Conservation (phyloP, 441 rosid genomes). For the Breynia disticha region DNA sequence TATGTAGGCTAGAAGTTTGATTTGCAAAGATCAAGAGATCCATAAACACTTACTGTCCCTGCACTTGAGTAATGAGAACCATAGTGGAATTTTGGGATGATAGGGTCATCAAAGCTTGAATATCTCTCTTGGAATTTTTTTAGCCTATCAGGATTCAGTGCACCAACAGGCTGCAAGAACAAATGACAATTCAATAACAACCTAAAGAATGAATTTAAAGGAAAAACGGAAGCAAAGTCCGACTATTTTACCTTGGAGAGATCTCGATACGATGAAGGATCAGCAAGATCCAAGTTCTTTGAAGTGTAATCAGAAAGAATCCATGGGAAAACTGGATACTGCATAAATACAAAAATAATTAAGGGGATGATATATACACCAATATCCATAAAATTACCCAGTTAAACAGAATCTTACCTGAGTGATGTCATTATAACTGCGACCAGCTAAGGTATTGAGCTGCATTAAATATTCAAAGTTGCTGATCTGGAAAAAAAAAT, state of each 20-base stretch:
- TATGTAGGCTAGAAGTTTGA: too few relatives aligned
- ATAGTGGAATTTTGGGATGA: slow-evolving; percentile 98
- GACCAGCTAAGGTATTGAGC: slow-evolving; percentile 97
- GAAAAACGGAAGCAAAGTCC: slow-evolving; percentile 22
- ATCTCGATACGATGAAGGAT: slow-evolving; percentile 87
- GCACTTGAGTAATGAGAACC: slow-evolving; percentile 99
- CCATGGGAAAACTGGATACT: slow-evolving; percentile 99
- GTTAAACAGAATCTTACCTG: slow-evolving; percentile 44
- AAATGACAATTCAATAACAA: slow-evolving; percentile 20
- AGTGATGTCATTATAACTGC: slow-evolving; percentile 98
- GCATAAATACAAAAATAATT: slow-evolving; percentile 28
- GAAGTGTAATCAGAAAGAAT: slow-evolving; percentile 84
- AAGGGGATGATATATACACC: slow-evolving; percentile 8
- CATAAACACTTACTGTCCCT: slow-evolving; percentile 67
- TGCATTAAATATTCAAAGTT: slow-evolving; percentile 98
- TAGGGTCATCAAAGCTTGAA: slow-evolving; percentile 97
- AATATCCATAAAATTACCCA: neutral
- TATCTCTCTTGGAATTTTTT: slow-evolving; percentile 94
- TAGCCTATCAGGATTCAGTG: slow-evolving; percentile 75
- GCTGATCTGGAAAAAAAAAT: slow-evolving; percentile 72
- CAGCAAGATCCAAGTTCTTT: slow-evolving; percentile 66
- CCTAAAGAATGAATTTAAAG: slow-evolving; percentile 11
- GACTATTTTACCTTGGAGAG: slow-evolving; percentile 76
- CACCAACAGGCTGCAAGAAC: slow-evolving; percentile 95
- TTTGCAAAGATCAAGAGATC: slow-evolving; percentile 5